Evolutionary conservation across 371 early-diverging fungal species (phyloP).

Genomic region (Mortierella sp.): DNA sequence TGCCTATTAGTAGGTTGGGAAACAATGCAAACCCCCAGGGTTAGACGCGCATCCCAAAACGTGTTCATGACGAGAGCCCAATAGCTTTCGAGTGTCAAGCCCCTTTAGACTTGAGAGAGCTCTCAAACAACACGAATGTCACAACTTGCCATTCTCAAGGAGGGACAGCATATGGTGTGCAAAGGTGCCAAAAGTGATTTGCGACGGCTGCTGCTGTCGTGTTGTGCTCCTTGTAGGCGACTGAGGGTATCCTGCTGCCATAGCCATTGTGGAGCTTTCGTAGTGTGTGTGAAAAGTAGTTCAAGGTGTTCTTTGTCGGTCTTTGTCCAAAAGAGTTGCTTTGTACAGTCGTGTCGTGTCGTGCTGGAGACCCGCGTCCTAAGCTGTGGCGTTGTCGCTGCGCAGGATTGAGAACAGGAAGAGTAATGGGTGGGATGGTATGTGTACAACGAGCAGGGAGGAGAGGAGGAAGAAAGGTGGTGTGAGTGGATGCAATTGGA

Average conservation of each 20-base stretch:
- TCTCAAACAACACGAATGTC: neutral
- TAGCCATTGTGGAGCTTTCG: conserved; percentile 34
- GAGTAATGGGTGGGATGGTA: neutral
- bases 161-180: conserved; percentile 52
- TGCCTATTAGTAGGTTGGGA: conserved; percentile 20
- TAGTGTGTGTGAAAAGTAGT: neutral
- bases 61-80: neutral
- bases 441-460: neutral
- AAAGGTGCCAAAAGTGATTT: conserved; percentile 53
- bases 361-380: too few species aligned
- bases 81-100: neutral
- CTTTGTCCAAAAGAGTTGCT: neutral
- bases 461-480: neutral
- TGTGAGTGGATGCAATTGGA: neutral
- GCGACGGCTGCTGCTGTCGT: conserved; percentile 36
- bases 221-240: conserved; percentile 17
- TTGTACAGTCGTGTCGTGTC: too few species aligned
- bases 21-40: neutral
- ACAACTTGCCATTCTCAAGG: conserved; percentile 51
- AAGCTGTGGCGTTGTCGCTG: too few species aligned
- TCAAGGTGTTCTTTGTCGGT: neutral
- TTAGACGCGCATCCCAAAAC: neutral
- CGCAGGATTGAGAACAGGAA: too few species aligned
- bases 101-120: neutral
- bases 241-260: conserved; percentile 47